These are phyloP conservation scores for Fraxinus angustifolia DNA, from an alignment of 305 asterid genomes.

Conservation along the genomic window DNA sequence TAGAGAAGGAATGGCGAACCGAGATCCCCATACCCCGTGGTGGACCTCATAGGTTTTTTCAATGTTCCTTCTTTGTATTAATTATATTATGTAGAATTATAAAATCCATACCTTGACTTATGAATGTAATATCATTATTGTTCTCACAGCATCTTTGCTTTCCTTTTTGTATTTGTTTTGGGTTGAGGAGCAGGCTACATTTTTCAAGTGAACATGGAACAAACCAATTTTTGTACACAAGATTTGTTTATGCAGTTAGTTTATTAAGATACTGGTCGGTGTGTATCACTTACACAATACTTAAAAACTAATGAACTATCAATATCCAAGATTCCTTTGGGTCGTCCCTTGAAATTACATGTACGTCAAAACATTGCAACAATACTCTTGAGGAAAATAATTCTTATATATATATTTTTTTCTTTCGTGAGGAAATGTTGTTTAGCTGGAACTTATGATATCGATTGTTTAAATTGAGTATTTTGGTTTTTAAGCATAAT, in stretches of 20 bases:
- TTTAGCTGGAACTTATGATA: neutral
- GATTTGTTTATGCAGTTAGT: neutral
- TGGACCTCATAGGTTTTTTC: conserved; percentile 85
- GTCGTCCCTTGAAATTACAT: neutral
- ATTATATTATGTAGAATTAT: neutral
- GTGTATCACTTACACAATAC: neutral
- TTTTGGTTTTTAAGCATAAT: conserved; percentile 13
- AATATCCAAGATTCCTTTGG: neutral
- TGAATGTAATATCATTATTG: neutral
- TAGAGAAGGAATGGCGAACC: conserved; percentile 75
- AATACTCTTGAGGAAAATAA: neutral
- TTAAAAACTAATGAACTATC: neutral
- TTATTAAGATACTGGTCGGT: neutral
- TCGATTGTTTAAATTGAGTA: neutral
- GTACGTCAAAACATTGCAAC: neutral
- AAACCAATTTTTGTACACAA: neutral
- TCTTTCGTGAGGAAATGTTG: neutral
- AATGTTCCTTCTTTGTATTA: conserved; percentile 16
- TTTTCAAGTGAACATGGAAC: neutral
- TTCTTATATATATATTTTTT: neutral
- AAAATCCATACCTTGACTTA: neutral
- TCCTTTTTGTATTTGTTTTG: neutral
- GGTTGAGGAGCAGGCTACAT: neutral
- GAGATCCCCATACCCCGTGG: conserved; percentile 97
- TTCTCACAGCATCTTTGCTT: neutral